These are phyloP conservation scores for Saccharomycopsis hybrid DNA, from an alignment of 1,139 yeast genomes.

Conservation along the genomic window DNA sequence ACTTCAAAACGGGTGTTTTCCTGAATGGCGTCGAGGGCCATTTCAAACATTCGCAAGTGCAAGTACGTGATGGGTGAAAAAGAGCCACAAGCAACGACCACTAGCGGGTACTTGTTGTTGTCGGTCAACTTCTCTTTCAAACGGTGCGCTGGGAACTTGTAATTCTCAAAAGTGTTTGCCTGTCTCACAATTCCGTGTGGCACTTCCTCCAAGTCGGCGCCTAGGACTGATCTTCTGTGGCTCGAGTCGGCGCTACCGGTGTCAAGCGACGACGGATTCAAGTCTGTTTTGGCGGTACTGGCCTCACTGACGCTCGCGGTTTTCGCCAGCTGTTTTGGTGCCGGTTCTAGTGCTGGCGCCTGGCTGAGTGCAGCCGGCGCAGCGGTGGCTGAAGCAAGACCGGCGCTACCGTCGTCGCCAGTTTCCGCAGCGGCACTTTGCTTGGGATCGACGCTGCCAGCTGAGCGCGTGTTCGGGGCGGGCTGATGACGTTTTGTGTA, in stretches of 20 bases:
- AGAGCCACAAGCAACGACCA: slow-evolving; percentile 95
- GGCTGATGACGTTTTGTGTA: not conserved
- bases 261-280: not conserved
- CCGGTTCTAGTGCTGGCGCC: too few species aligned
- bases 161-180: slow-evolving; percentile 59
- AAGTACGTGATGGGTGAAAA: slow-evolving; percentile 93
- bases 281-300: not conserved
- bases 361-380: not conserved
- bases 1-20: slow-evolving; percentile 94
- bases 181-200: slow-evolving; percentile 91
- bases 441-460: not conserved
- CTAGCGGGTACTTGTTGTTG: slow-evolving; percentile 78
- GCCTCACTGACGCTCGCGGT: slow-evolving; percentile 51
- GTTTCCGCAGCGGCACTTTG: too few species aligned
- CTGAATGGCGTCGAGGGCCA: slow-evolving; percentile 92
- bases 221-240: slow-evolving; percentile 9
- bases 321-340: too few species aligned
- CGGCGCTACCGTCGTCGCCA: too few species aligned
- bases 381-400: not conserved
- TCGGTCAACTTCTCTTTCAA: slow-evolving; percentile 66
- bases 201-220: slow-evolving; percentile 90
- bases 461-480: not conserved
- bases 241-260: not conserved
- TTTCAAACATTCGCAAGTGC: slow-evolving; percentile 95
- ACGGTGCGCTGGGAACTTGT: slow-evolving; percentile 81